Evolutionary conservation across 1,139 yeast genomes (phyloP).

Genomic region (Magnusiomyces suaveolens): DNA sequence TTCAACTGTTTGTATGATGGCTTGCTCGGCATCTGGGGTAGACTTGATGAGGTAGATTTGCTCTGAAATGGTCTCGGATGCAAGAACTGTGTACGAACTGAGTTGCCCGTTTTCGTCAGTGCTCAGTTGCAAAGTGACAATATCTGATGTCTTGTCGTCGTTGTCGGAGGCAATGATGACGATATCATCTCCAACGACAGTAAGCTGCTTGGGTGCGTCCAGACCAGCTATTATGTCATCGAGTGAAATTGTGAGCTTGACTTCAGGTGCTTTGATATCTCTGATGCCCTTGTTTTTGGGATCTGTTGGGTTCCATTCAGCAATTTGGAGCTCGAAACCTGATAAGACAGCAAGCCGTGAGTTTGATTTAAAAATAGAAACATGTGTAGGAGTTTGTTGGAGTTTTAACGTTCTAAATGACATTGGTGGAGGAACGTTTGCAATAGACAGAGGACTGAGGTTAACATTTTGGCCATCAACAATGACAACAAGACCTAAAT

Average conservation of each 20-base stretch:
- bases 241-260: slow-evolving; percentile 34
- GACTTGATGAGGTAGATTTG: slow-evolving; percentile 51
- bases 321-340: slow-evolving; percentile 36
- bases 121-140: slow-evolving; percentile 15
- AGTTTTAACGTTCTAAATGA: slow-evolving; percentile 58
- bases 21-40: slow-evolving; percentile 43
- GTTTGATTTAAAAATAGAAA: slow-evolving; percentile 56
- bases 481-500: slow-evolving; percentile 70
- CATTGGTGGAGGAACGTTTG: slow-evolving; percentile 94
- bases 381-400: slow-evolving; percentile 46
- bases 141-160: slow-evolving; percentile 9
- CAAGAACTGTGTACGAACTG: slow-evolving; percentile 11
- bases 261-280: slow-evolving; percentile 40
- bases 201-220: slow-evolving; percentile 51
- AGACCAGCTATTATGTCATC: slow-evolving; percentile 33
- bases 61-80: slow-evolving; percentile 28
- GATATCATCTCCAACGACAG: slow-evolving; percentile 43
- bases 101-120: slow-evolving; percentile 5
- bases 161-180: slow-evolving; percentile 52
- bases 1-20: slow-evolving; percentile 54
- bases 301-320: slow-evolving; percentile 29
- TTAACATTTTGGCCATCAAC: slow-evolving; percentile 68
- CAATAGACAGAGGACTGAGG: slow-evolving; percentile 73
- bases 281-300: slow-evolving; percentile 11
- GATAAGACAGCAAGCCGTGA: slow-evolving; percentile 50